Percentiles rank a stretch among this genome's conserved stretches.
phyloP scores from a whole-genome alignment of 2,329 filamentous ascomycete genomes.

The Dendrostoma leiphaemia region DNA sequence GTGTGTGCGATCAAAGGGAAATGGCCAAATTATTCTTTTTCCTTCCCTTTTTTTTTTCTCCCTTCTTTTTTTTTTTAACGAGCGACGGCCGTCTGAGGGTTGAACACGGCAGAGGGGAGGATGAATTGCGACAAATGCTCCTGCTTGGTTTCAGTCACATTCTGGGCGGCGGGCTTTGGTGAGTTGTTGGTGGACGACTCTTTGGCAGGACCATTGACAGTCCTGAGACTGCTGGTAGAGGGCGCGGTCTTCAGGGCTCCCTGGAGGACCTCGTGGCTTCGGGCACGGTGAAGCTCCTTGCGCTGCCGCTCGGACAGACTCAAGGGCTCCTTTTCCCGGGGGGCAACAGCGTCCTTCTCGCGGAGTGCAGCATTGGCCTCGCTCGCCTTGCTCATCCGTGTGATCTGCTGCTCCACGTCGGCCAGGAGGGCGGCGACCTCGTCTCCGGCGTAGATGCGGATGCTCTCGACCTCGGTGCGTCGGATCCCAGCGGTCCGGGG shows the following conservation, averaged over 20 bases:
- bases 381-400: constrained; percentile 36
- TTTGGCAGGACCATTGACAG: constrained; percentile 7
- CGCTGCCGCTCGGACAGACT: constrained; percentile 33
- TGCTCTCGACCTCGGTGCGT: constrained; percentile 57
- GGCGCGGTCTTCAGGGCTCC: constrained; percentile 32
- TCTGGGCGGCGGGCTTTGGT: constrained; percentile 20
- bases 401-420: constrained; percentile 64
- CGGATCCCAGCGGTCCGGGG: constrained; percentile 21
- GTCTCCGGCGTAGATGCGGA: constrained; percentile 65
- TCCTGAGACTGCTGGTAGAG: constrained; percentile 24
- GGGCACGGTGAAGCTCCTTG: constrained; percentile 44
- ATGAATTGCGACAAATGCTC: constrained; percentile 35
- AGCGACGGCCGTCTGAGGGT: constrained; percentile 27
- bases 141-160: constrained; percentile 27
- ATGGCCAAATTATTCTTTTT: no score
- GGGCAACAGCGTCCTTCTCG: constrained; percentile 18
- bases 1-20: no score
- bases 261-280: constrained; percentile 50
- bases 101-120: constrained; percentile 51
- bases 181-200: constrained; percentile 10
- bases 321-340: constrained; percentile 19
- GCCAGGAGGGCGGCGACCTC: constrained; percentile 66
- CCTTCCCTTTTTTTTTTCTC: no score
- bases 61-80: not conserved
- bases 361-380: constrained; percentile 38